Evolutionary conservation across 192 early-diverging fungal genomes (phyloP).

Genomic region (Anaeromyces robustus): DNA sequence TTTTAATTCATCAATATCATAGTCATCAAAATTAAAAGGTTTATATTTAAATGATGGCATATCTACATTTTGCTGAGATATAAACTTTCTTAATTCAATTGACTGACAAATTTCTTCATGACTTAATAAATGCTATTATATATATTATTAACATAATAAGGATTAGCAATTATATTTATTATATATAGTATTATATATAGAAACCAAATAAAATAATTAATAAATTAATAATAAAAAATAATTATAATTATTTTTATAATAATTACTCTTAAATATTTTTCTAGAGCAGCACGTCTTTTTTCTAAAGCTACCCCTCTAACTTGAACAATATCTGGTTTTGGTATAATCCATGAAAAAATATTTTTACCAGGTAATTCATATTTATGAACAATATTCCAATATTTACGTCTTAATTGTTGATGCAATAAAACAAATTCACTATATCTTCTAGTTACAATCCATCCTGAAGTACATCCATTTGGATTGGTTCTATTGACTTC

Average conservation of each 20-base stretch:
- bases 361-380: constrained; percentile 58
- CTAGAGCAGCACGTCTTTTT: constrained; percentile 40
- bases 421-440: constrained; percentile 78
- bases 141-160: no score
- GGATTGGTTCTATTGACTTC: constrained; percentile 46
- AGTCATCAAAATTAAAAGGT: constrained; percentile 2
- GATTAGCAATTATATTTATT: no score
- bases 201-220: no score
- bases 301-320: constrained; percentile 24
- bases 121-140: neutral
- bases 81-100: constrained; percentile 47
- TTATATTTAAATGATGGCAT: constrained; percentile 7
- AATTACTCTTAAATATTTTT: constrained; percentile 47
- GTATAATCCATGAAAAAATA: constrained; percentile 28
- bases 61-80: constrained; percentile 22
- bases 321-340: constrained; percentile 1
- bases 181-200: no score
- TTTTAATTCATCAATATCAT: constrained; percentile 3
- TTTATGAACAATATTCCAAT: constrained; percentile 30
- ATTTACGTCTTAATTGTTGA: constrained; percentile 36
- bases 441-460: constrained; percentile 64
- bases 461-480: constrained; percentile 35
- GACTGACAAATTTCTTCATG: constrained; percentile 33
- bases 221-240: no score
- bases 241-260: no score